Conservation (phyloP, 2,329 filamentous ascomycete genomes). For the Alternaria ventricosa region DNA sequence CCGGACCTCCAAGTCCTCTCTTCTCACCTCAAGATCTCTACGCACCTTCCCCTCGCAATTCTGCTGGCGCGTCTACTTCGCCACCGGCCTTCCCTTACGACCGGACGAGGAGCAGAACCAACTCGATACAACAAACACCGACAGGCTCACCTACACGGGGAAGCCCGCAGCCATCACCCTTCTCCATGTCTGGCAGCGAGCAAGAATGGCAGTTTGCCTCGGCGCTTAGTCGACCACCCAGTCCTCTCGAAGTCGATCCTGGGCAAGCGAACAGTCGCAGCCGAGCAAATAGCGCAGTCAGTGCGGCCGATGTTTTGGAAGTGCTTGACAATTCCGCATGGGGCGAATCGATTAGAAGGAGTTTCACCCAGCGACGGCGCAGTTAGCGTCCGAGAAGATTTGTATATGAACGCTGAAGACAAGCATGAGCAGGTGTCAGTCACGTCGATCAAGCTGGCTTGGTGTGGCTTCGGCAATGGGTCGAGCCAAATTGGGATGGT, state of each 20-base stretch:
- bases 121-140: constrained; percentile 50
- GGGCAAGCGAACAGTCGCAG: constrained; percentile 57
- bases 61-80: constrained; percentile 32
- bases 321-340: constrained; percentile 89
- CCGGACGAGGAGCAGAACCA: constrained; percentile 40
- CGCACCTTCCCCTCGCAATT: constrained; percentile 25
- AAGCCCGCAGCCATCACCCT: constrained; percentile 37
- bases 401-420: constrained; percentile 4
- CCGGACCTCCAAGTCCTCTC: constrained; percentile 42
- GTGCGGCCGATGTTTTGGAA: constrained; percentile 78
- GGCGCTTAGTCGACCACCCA: constrained; percentile 50
- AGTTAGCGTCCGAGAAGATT: constrained; percentile 12
- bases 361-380: constrained; percentile 71
- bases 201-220: constrained; percentile 56
- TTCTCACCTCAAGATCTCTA: constrained; percentile 42
- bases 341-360: constrained; percentile 90
- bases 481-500: constrained; percentile 23
- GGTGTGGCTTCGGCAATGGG: constrained; percentile 28
- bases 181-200: constrained; percentile 33
- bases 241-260: constrained; percentile 41
- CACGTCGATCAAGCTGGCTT: constrained; percentile 15
- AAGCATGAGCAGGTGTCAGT: constrained; percentile 8
- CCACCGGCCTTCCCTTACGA: constrained; percentile 34
- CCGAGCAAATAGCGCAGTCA: constrained; percentile 72
- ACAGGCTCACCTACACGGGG: constrained; percentile 41